These are phyloP conservation scores for Flaveria robusta DNA, from an alignment of 129 eudicot species.

Conservation along the genomic window DNA sequence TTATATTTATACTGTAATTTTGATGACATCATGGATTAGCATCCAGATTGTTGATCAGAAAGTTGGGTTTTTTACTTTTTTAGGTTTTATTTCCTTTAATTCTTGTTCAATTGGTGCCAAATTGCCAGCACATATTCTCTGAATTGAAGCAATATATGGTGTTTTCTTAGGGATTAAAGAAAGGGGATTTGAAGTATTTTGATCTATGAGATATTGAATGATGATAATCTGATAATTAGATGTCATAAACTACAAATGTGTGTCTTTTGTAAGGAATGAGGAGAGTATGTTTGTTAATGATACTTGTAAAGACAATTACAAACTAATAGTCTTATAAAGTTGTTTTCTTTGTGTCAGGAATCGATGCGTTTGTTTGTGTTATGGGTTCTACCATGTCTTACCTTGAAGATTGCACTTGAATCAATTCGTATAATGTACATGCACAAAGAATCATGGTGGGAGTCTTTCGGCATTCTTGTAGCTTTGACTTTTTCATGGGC, in stretches of 20 bases:
- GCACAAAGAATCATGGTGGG: constrained; percentile 65
- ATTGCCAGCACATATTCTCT: background rate
- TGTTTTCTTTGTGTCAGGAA: constrained; percentile 41
- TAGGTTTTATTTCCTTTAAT: background rate
- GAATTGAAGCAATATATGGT: background rate
- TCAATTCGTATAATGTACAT: constrained; percentile 47
- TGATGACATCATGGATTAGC: too few species aligned
- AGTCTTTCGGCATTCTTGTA: constrained; percentile 40
- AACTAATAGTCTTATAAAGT: background rate
- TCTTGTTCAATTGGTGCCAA: background rate
- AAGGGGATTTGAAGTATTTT: background rate
- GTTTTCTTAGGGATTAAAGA: background rate
- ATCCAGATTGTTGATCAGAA: background rate
- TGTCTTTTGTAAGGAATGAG: background rate
- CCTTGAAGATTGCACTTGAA: constrained; percentile 69
- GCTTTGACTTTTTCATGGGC: constrained; percentile 66
- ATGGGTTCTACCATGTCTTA: constrained; percentile 70
- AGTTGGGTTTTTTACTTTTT: background rate
- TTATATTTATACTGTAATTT: too few species aligned
- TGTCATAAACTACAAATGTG: background rate
- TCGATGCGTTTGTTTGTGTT: constrained; percentile 51
- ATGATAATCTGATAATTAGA: background rate
- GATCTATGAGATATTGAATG: background rate
- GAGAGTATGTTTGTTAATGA: background rate
- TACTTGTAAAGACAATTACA: background rate